These are phyloP conservation scores for Coemansia guatemalensis DNA, from an alignment of 192 early-diverging fungal genomes.

Conservation along the genomic window DNA sequence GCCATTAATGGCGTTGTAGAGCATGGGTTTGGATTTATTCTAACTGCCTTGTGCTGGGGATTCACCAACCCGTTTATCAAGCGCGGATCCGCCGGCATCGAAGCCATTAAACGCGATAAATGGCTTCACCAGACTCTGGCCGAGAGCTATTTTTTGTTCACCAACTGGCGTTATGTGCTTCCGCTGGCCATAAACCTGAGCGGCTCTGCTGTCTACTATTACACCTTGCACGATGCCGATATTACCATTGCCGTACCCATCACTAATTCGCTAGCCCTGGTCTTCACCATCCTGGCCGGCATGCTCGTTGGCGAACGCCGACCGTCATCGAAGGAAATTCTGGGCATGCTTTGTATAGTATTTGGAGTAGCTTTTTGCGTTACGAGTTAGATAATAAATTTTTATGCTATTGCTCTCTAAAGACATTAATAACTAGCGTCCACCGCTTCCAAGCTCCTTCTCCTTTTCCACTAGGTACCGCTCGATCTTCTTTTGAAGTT, in stretches of 20 bases:
- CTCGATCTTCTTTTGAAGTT: constrained; percentile 62
- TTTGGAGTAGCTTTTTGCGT: constrained; percentile 71
- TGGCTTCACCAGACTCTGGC: constrained; percentile 62
- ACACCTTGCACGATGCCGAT: constrained; percentile 79
- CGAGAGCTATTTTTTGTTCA: constrained; percentile 75
- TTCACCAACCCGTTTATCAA: constrained; percentile 97
- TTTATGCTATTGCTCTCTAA: constrained; percentile 8
- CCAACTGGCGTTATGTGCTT: constrained; percentile 87
- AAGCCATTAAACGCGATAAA: constrained; percentile 59
- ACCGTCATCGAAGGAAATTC: constrained; percentile 59
- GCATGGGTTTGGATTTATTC: constrained; percentile 48
- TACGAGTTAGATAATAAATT: constrained; percentile 19
- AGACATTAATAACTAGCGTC: not conserved
- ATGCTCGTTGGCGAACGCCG: constrained; percentile 75
- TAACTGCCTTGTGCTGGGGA: constrained; percentile 91
- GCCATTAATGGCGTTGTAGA: constrained; percentile 23
- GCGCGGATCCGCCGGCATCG: constrained; percentile 78
- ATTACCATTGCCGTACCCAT: constrained; percentile 91
- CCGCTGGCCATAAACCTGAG: constrained; percentile 87
- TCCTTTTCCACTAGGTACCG: constrained; percentile 46
- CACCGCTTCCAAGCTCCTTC: constrained; percentile 19
- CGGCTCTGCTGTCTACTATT: constrained; percentile 91
- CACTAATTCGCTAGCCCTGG: constrained; percentile 87
- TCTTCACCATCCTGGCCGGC: constrained; percentile 81
- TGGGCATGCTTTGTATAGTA: constrained; percentile 70